Conservation (phyloP, 2,329 filamentous ascomycete genomes). For the Hirsutella minnesotensis region DNA sequence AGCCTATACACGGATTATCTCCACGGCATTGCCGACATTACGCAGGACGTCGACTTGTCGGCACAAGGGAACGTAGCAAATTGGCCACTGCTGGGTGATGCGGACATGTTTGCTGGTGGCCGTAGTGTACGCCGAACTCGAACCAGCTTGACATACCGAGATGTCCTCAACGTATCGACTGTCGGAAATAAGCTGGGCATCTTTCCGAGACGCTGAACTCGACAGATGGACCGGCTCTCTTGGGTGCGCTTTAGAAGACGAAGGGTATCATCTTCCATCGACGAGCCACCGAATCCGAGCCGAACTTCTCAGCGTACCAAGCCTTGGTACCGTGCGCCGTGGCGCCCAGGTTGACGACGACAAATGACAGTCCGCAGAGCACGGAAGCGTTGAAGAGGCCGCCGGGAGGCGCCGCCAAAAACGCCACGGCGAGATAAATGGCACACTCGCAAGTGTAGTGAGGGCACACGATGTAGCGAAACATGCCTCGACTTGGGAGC, state of each 20-base stretch:
- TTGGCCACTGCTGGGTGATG: slow-evolving; percentile 53
- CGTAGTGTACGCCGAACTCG: slow-evolving; percentile 46
- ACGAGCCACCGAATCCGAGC: slow-evolving; percentile 44
- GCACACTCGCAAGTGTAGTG: slow-evolving; percentile 86
- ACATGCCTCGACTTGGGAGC: slow-evolving; percentile 62
- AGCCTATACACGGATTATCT: slow-evolving; percentile 58
- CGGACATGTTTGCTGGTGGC: slow-evolving; percentile 34
- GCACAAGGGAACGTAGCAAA: slow-evolving; percentile 55
- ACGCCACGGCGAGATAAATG: slow-evolving; percentile 68
- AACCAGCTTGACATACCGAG: slow-evolving; percentile 69
- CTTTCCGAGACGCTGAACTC: slow-evolving; percentile 25
- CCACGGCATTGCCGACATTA: slow-evolving; percentile 60
- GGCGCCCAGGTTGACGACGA: slow-evolving; percentile 65
- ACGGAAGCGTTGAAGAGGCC: slow-evolving; percentile 61
- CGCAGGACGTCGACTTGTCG: slow-evolving; percentile 54
- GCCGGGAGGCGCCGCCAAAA: slow-evolving; percentile 60
- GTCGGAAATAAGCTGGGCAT: slow-evolving; percentile 55
- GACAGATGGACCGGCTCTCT: background rate
- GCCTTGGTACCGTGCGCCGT: slow-evolving; percentile 66
- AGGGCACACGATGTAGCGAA: slow-evolving; percentile 64
- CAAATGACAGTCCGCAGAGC: slow-evolving; percentile 58
- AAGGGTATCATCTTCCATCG: slow-evolving; percentile 71
- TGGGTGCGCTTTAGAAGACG: slow-evolving; percentile 35
- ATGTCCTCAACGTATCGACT: slow-evolving; percentile 73
- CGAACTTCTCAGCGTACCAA: slow-evolving; percentile 75